Evolutionary conservation across 345 rosid genomes (phyloP).

Genomic region (Brassica juncea): DNA sequence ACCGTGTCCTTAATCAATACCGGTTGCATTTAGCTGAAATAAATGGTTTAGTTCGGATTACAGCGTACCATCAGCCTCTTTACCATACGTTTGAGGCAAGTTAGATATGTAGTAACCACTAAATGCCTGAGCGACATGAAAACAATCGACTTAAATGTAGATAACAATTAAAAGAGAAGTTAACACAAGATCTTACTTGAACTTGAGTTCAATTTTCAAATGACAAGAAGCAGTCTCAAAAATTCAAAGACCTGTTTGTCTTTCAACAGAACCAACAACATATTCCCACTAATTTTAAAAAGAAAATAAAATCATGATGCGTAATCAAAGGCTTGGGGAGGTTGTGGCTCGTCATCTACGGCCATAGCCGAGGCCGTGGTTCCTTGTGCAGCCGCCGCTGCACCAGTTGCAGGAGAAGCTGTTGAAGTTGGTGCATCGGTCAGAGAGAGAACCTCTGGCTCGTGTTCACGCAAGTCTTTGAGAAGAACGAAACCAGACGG

Average conservation of each 20-base stretch:
- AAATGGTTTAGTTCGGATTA: background rate
- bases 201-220: background rate
- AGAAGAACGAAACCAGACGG: conserved; percentile 96
- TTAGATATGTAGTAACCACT: too few relatives aligned
- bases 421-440: conserved; percentile 83
- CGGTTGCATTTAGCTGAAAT: background rate
- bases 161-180: background rate
- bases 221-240: background rate
- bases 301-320: conserved; percentile 29
- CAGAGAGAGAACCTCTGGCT: conserved; percentile 87
- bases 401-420: conserved; percentile 58
- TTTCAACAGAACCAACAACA: conserved; percentile 24
- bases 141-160: background rate
- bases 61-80: background rate
- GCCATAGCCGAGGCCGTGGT: conserved; percentile 78
- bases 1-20: background rate
- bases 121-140: background rate
- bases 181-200: background rate
- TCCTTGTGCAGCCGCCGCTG: conserved; percentile 53
- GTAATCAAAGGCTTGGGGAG: conserved; percentile 94
- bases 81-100: background rate
- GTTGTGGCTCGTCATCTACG: conserved; percentile 95
- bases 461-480: conserved; percentile 68
- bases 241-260: conserved; percentile 11
- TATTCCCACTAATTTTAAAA: conserved; percentile 5